These are phyloP conservation scores for Prunella vulgaris DNA, from an alignment of 257 asterid species.

Conservation along the genomic window DNA sequence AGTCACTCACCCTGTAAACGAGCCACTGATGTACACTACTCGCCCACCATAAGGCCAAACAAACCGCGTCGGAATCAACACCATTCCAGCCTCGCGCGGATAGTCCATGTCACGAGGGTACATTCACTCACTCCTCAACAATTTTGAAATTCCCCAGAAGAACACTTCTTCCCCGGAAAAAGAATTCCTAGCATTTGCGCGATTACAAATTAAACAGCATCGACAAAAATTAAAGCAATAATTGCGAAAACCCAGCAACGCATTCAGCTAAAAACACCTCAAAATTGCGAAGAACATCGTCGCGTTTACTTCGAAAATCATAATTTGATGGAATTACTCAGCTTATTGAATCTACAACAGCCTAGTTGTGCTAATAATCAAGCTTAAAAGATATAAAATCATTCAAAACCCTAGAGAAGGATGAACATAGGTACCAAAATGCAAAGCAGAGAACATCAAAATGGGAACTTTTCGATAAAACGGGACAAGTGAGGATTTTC, in stretches of 20 bases:
- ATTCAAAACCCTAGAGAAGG: constrained; percentile 20
- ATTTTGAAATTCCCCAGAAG: constrained; percentile 17
- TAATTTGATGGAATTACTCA: constrained; percentile 19
- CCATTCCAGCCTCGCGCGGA: constrained; percentile 49
- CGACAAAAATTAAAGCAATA: constrained; percentile 20
- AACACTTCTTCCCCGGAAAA: constrained; percentile 13
- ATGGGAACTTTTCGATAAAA: constrained; percentile 20
- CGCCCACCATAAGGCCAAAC: constrained; percentile 94
- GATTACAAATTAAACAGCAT: constrained; percentile 21
- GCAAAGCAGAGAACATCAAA: constrained; percentile 25
- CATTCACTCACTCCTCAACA: constrained; percentile 36
- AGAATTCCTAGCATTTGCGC: constrained; percentile 27
- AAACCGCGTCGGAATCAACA: constrained; percentile 62
- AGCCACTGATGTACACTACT: constrained; percentile 65
- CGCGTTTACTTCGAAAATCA: constrained; percentile 19
- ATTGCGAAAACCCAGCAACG: constrained; percentile 21
- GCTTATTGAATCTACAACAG: constrained; percentile 18
- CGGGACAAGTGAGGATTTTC: constrained; percentile 21
- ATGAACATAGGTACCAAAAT: constrained; percentile 1
- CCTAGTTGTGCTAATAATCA: constrained; percentile 11
- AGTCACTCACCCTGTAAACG: constrained; percentile 69
- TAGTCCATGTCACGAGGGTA: constrained; percentile 35
- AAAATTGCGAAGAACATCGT: not conserved
- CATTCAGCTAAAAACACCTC: constrained; percentile 17
- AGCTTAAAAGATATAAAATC: constrained; percentile 1